Evolutionary conservation across 2,329 filamentous ascomycete genomes (phyloP).

Genomic region (Colletotrichum agaves): DNA sequence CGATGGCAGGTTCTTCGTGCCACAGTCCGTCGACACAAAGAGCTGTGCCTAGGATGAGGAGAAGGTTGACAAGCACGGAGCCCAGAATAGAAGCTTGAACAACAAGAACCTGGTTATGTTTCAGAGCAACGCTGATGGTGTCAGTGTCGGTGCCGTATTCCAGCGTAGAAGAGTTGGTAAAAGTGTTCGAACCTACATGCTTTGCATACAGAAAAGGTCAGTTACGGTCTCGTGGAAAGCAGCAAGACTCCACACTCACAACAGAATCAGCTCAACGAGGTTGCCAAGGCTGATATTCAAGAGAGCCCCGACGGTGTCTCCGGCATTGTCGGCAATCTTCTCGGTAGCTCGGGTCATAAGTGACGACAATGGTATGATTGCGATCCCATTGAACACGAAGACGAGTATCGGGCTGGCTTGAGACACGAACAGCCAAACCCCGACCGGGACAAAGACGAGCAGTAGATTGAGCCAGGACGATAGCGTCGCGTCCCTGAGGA

Average conservation of each 20-base stretch:
- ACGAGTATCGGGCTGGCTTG: slow-evolving; percentile 52
- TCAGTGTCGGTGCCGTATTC: slow-evolving; percentile 33
- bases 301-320: slow-evolving; percentile 68
- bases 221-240: too few relatives aligned
- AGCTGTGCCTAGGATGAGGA: slow-evolving; percentile 80
- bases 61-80: slow-evolving; percentile 80
- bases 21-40: slow-evolving; percentile 76
- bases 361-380: slow-evolving; percentile 68
- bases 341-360: slow-evolving; percentile 69
- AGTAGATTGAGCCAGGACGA: slow-evolving; percentile 70
- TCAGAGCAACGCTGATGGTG: slow-evolving; percentile 57
- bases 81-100: slow-evolving; percentile 81
- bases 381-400: slow-evolving; percentile 70
- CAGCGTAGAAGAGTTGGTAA: neutral
- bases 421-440: slow-evolving; percentile 64
- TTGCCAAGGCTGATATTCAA: slow-evolving; percentile 73
- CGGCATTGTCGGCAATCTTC: slow-evolving; percentile 65
- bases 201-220: slow-evolving; percentile 22
- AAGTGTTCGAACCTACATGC: slow-evolving; percentile 45
- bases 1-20: slow-evolving; percentile 68
- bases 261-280: slow-evolving; percentile 71
- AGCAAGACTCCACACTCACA: slow-evolving; percentile 49
- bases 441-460: slow-evolving; percentile 76
- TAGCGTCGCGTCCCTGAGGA: slow-evolving; percentile 40
- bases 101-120: slow-evolving; percentile 74